Conservation (phyloP, 768 basidiomycete genomes). For the Kondoa subrosea region DNA sequence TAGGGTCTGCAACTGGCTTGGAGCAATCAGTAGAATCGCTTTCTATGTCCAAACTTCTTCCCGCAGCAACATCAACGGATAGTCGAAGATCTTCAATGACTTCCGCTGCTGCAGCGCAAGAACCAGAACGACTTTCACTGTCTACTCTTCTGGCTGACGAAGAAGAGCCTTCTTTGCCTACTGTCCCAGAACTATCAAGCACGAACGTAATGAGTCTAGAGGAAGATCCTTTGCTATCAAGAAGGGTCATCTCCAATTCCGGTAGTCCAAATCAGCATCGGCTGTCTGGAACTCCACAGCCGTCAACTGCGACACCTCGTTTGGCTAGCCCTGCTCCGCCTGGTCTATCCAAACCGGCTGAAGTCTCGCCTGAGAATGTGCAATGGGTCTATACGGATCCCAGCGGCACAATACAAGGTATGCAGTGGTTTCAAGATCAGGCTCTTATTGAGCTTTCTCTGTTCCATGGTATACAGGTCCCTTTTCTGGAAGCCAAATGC, state of each 20-base stretch:
- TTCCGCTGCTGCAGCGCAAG: too few species aligned
- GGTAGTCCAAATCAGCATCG: too few species aligned
- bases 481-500: conserved; percentile 35
- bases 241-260: neutral
- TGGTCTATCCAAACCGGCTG: neutral
- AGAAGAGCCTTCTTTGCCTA: too few species aligned
- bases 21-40: neutral
- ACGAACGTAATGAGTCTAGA: neutral
- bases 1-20: neutral
- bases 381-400: conserved; percentile 31
- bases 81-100: neutral
- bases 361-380: conserved; percentile 16
- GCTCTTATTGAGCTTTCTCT: conserved; percentile 25
- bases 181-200: neutral
- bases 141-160: neutral
- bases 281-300: too few species aligned
- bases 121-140: neutral
- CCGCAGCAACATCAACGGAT: neutral
- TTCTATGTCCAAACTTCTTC: neutral
- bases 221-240: neutral
- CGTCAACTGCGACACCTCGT: neutral
- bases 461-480: conserved; percentile 29
- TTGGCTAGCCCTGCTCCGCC: neutral
- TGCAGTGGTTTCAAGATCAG: neutral
- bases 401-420: conserved; percentile 28